A percentile compares a stretch with the other conserved stretches of the same genome.
These are phyloP conservation scores for Chytriomyces sp. DNA, from an alignment of 192 early-diverging fungal genomes.

Conservation along the genomic window DNA sequence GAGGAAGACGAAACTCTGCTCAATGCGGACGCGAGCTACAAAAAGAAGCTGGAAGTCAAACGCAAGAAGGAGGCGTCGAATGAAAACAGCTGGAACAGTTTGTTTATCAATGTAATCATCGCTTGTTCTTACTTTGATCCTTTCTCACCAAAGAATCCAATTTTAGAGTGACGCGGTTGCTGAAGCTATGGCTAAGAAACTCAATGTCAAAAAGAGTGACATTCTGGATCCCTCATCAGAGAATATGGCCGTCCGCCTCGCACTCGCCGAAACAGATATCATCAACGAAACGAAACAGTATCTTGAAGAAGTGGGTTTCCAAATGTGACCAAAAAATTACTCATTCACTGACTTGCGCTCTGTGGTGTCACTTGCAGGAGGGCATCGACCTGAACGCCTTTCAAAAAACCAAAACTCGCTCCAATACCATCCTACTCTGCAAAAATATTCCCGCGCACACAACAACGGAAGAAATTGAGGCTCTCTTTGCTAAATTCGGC, in stretches of 20 bases:
- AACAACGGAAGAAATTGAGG: constrained; percentile 77
- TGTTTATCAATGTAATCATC: constrained; percentile 95
- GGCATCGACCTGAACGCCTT: constrained; percentile 84
- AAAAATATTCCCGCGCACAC: constrained; percentile 92
- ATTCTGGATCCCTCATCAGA: constrained; percentile 85
- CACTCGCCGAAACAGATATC: constrained; percentile 97
- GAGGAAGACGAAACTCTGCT: constrained; percentile 52
- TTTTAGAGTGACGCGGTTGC: constrained; percentile 85
- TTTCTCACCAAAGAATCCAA: neutral
- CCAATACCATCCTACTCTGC: constrained; percentile 88
- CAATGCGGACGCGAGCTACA: constrained; percentile 54
- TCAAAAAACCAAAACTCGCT: constrained; percentile 61
- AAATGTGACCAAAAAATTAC: constrained; percentile 24
- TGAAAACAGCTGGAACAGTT: constrained; percentile 94
- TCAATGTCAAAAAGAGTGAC: constrained; percentile 88
- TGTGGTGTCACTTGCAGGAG: constrained; percentile 46
- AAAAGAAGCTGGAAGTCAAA: constrained; percentile 81
- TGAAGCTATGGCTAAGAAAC: constrained; percentile 91
- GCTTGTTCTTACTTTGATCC: neutral
- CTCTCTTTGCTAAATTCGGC: constrained; percentile 88
- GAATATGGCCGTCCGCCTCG: constrained; percentile 89
- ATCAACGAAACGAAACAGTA: constrained; percentile 92
- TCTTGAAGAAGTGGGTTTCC: constrained; percentile 64
- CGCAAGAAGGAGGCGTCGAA: constrained; percentile 73
- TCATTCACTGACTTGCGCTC: too few relatives aligned